Conservation (phyloP, 805 yeast species). For the Yarrowia keelungensis region DNA sequence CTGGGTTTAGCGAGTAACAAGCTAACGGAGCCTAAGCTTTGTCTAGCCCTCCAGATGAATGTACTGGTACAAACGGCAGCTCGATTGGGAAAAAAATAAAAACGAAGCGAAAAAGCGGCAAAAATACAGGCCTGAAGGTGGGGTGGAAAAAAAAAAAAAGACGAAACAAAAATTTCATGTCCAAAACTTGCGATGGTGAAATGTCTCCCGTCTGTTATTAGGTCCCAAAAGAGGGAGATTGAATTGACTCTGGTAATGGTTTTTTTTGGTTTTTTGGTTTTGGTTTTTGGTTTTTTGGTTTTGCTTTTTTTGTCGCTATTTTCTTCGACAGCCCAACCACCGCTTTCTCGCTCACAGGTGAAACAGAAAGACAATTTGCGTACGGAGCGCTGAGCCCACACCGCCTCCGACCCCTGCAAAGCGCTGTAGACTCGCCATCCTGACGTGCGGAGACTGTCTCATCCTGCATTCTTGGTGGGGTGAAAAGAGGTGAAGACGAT, state of each 20-base stretch:
- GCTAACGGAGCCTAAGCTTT: background rate
- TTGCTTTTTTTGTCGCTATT: background rate
- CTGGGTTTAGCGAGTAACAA: conserved; percentile 7
- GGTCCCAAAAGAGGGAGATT: too few relatives aligned
- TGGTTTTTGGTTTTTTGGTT: background rate
- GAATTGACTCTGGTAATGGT: background rate
- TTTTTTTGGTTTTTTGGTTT: background rate
- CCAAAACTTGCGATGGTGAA: too few relatives aligned
- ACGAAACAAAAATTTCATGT: too few relatives aligned
- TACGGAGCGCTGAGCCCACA: background rate
- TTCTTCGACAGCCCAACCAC: background rate
- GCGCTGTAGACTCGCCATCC: background rate
- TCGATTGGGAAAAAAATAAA: background rate
- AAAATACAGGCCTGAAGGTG: background rate
- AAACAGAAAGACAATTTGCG: conserved; percentile 6
- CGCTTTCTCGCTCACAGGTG: background rate
- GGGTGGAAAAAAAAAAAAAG: background rate
- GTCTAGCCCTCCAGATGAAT: background rate
- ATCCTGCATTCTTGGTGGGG: conserved; percentile 7
- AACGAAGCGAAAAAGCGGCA: too few relatives aligned
- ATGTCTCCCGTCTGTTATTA: too few relatives aligned
- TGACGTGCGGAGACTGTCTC: background rate
- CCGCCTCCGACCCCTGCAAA: conserved; percentile 6
- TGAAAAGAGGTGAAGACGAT: too few relatives aligned
- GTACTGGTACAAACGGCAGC: conserved; percentile 3